phyloP scores from a whole-genome alignment of 2,329 filamentous ascomycete species.

The Paracoccidioides brasiliensis region DNA sequence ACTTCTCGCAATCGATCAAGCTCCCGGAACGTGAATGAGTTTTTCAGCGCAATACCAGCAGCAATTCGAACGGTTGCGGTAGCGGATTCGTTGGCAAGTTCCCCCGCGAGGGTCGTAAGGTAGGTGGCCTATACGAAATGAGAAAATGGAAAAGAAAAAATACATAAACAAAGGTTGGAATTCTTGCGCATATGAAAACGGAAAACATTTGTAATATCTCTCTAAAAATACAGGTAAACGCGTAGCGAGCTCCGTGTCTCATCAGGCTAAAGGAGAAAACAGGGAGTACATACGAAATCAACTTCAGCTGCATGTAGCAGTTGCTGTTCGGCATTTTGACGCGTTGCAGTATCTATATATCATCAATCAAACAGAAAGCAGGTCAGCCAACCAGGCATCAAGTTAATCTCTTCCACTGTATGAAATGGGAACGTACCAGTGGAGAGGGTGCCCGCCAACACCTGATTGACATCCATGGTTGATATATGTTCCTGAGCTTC shows the following conservation, averaged over 20 bases:
- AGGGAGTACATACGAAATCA: constrained; percentile 65
- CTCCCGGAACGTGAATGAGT: constrained; percentile 93
- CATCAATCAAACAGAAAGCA: constrained; percentile 4
- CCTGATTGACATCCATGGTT: constrained; percentile 94
- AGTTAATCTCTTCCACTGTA: background rate
- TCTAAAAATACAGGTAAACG: constrained; percentile 10
- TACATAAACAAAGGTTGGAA: background rate
- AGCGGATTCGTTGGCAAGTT: constrained; percentile 81
- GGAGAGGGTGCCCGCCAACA: constrained; percentile 93
- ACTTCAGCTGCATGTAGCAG: constrained; percentile 82
- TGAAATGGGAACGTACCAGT: constrained; percentile 51
- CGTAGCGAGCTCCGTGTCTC: constrained; percentile 3
- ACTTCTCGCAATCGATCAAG: constrained; percentile 74
- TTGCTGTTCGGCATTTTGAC: constrained; percentile 86
- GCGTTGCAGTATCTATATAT: constrained; percentile 65
- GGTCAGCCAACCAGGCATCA: background rate
- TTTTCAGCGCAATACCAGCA: constrained; percentile 93
- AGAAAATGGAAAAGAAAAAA: constrained; percentile 6
- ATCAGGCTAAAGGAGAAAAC: constrained; percentile 18
- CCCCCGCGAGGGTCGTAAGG: constrained; percentile 79
- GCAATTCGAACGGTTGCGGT: constrained; percentile 78
- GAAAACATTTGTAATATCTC: constrained; percentile 8
- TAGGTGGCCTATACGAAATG: constrained; percentile 59
- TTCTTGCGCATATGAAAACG: background rate
- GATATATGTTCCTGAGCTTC: background rate